Base-by-base conservation (phyloP, 2,329 filamentous ascomycete species). In the Didymella keratinophila region DNA sequence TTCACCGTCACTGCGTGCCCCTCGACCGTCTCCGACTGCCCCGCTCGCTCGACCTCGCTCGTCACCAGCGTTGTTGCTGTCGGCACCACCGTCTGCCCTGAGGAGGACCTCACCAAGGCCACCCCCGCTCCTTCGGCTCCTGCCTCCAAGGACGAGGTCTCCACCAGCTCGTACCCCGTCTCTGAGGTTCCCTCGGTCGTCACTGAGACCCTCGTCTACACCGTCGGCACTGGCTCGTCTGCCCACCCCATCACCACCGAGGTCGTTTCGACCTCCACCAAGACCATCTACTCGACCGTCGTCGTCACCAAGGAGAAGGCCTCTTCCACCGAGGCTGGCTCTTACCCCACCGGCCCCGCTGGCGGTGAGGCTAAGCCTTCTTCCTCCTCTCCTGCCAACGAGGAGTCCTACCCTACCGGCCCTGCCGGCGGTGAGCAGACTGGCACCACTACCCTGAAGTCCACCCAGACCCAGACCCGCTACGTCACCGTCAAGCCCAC, bases 221-320 rank as follows among this genome's bases (percentile, higher is more conserved):
- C 79, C 63, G 64, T 79, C 57, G 71, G 76, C 63, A 60, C 69
- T 58, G 72, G 77, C 64, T 72, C 74, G 50, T 80, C 69, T 61
- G 81, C 77, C 61, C 81, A 80, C 68, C 78, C 80, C 56, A 71
- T 84, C 60, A 80, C 72, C 58, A 78, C 74, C 32, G 65, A 74
- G 66, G 63, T 75, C 54, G 60, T 60, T 47, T 65, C 66, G 44
- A 72, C 68, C 58, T 66, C 67, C 48, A 78, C 73, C 55, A 64
- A 68, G 54, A 75, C 72, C 49, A 50, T 70, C 60, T 74, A 71
- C 73, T 63, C 66, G 52, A 76, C 74, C 46, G 59, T 75, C 51
- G 58, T 73, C 56, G 34, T 72, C 51, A 75, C 74, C 39, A 37
- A 64, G 61, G 66, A 66, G 57, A 46, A 23, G 23, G 21, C 54